Evolutionary conservation across 1,139 yeast species (phyloP).

Genomic region (Eremothecium sinecaudum): DNA sequence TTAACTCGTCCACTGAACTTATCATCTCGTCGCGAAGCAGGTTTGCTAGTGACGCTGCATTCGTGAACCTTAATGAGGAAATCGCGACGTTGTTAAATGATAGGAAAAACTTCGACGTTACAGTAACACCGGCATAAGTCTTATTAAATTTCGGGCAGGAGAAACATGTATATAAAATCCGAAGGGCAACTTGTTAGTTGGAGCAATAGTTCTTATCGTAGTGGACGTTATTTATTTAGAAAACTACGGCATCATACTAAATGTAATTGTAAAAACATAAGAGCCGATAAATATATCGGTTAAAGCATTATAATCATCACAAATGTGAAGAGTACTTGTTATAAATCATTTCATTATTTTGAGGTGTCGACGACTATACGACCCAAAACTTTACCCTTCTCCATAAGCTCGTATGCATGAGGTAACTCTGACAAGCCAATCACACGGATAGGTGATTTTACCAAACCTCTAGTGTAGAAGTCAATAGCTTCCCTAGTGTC

Average conservation of each 20-base stretch:
- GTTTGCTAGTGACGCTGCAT: constrained; percentile 8
- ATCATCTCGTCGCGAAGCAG: constrained; percentile 19
- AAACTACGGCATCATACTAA: too few species aligned
- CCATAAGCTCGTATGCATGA: constrained; percentile 47
- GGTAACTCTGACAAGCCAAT: constrained; percentile 51
- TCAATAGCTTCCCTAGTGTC: constrained; percentile 62
- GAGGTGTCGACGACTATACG: constrained; percentile 55
- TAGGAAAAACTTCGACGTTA: too few species aligned
- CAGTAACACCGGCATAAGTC: too few species aligned
- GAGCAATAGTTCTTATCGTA: too few species aligned
- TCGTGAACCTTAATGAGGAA: background rate
- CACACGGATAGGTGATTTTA: constrained; percentile 52
- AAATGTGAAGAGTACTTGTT: background rate
- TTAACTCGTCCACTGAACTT: constrained; percentile 10
- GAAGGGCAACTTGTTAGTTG: too few species aligned
- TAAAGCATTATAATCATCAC: too few species aligned
- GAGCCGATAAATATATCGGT: too few species aligned
- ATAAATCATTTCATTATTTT: constrained; percentile 30
- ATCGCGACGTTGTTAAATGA: background rate
- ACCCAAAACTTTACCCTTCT: constrained; percentile 52
- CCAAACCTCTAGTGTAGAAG: constrained; percentile 54
- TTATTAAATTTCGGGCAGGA: too few species aligned
- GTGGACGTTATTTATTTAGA: too few species aligned
- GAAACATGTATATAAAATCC: too few species aligned
- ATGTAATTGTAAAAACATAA: too few species aligned